phyloP scores from a whole-genome alignment of 1,139 yeast species.

The Kluyveromyces marxianus region DNA sequence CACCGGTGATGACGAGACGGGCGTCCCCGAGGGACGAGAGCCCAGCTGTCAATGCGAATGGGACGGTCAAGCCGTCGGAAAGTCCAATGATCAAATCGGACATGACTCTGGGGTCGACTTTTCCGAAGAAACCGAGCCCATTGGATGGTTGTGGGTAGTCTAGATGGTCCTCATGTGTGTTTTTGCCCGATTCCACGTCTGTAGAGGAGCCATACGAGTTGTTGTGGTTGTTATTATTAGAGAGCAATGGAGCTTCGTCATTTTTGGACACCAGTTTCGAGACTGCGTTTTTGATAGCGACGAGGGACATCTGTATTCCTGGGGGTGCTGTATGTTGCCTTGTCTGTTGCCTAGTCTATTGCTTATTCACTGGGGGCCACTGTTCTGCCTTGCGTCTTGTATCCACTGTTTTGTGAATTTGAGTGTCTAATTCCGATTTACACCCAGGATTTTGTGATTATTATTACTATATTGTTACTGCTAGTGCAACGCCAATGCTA shows the following conservation, averaged over 20 bases:
- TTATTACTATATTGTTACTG: background rate
- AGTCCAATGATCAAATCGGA: slow-evolving; percentile 73
- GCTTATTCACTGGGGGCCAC: background rate
- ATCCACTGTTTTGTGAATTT: too few relatives aligned
- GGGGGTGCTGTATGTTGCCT: background rate
- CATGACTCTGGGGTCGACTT: slow-evolving; percentile 63
- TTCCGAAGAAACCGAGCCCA: slow-evolving; percentile 24
- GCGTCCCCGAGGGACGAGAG: slow-evolving; percentile 70
- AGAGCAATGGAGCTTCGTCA: slow-evolving; percentile 15
- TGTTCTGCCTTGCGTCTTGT: background rate
- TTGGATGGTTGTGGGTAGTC: slow-evolving; percentile 8
- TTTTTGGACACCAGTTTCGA: slow-evolving; percentile 15
- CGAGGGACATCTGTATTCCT: slow-evolving; percentile 28
- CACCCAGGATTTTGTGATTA: background rate
- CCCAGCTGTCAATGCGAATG: slow-evolving; percentile 80
- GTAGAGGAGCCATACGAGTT: slow-evolving; percentile 4
- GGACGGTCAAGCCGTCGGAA: slow-evolving; percentile 76
- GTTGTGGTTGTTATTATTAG: slow-evolving; percentile 12
- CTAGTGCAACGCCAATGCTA: too few relatives aligned
- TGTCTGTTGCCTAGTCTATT: background rate
- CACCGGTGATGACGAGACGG: slow-evolving; percentile 73
- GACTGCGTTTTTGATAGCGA: slow-evolving; percentile 31
- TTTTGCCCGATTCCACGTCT: slow-evolving; percentile 9
- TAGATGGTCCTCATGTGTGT: slow-evolving; percentile 7
- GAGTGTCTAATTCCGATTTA: background rate